phyloP scores from a whole-genome alignment of 257 asterid genomes.

The Eucommia ulmoides region DNA sequence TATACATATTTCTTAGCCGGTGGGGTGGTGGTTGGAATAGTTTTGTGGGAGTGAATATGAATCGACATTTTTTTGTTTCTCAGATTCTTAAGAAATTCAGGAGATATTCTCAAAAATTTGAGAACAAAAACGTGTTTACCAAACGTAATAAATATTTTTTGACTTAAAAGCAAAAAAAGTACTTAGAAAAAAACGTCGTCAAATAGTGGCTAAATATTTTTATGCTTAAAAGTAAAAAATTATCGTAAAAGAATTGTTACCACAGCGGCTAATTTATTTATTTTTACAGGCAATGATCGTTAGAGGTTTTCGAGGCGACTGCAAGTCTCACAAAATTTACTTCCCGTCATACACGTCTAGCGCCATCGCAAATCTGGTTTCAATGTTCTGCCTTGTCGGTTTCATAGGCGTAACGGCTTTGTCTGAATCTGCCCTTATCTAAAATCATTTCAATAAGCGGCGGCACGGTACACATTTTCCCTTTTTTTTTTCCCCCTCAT shows the following conservation, averaged over 20 bases:
- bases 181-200: neutral
- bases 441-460: conserved; percentile 2
- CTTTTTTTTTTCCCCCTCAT: too few relatives aligned
- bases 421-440: conserved; percentile 8
- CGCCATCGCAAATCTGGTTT: conserved; percentile 36
- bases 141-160: too few relatives aligned
- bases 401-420: conserved; percentile 41
- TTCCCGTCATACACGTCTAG: conserved; percentile 60
- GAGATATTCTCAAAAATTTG: too few relatives aligned
- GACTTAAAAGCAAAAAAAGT: neutral
- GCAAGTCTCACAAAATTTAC: conserved; percentile 44
- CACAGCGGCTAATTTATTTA: too few relatives aligned
- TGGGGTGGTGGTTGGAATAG: too few relatives aligned
- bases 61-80: too few relatives aligned
- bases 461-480: too few relatives aligned
- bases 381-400: conserved; percentile 60
- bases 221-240: neutral
- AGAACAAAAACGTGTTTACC: neutral
- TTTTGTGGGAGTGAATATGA: too few relatives aligned
- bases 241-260: too few relatives aligned
- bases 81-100: too few relatives aligned
- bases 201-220: neutral
- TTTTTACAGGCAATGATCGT: conserved; percentile 85
- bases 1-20: too few relatives aligned
- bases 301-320: conserved; percentile 77